These are phyloP conservation scores for Coemansia sp. DNA, from an alignment of 192 early-diverging fungal species.

Conservation along the genomic window DNA sequence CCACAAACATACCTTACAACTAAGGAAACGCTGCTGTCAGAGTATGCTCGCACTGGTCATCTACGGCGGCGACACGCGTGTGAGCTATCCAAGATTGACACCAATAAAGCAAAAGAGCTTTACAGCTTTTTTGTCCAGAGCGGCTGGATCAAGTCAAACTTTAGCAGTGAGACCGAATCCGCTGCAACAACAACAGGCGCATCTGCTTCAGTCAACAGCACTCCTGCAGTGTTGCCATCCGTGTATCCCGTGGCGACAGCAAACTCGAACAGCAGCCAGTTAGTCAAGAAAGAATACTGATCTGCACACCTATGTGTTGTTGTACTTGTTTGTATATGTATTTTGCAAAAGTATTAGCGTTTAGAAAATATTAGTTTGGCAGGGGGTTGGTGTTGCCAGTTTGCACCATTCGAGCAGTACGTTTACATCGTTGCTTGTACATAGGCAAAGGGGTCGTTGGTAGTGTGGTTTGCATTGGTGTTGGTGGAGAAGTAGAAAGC, in stretches of 20 bases:
- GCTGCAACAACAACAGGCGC: not conserved
- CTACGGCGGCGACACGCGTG: constrained; percentile 75
- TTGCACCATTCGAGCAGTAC: too few species aligned
- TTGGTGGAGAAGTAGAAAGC: too few species aligned
- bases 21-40: constrained; percentile 87
- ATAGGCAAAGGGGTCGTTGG: too few species aligned
- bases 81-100: constrained; percentile 91
- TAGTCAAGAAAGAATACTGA: constrained; percentile 14
- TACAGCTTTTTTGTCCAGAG: constrained; percentile 92
- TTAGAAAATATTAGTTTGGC: too few species aligned
- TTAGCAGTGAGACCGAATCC: not conserved
- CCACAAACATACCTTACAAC: constrained; percentile 88
- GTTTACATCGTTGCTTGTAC: too few species aligned
- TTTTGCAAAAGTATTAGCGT: too few species aligned
- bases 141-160: constrained; percentile 80
- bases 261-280: constrained; percentile 8
- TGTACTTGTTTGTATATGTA: constrained; percentile 1
- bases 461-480: too few species aligned
- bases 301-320: not conserved
- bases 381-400: too few species aligned
- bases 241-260: constrained; percentile 3
- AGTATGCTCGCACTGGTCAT: constrained; percentile 72
- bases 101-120: constrained; percentile 80
- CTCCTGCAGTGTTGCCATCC: constrained; percentile 1
- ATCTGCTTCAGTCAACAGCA: constrained; percentile 1